Conservation (phyloP, 148 eudicot genomes). For the Rhododendron mucronatum region DNA sequence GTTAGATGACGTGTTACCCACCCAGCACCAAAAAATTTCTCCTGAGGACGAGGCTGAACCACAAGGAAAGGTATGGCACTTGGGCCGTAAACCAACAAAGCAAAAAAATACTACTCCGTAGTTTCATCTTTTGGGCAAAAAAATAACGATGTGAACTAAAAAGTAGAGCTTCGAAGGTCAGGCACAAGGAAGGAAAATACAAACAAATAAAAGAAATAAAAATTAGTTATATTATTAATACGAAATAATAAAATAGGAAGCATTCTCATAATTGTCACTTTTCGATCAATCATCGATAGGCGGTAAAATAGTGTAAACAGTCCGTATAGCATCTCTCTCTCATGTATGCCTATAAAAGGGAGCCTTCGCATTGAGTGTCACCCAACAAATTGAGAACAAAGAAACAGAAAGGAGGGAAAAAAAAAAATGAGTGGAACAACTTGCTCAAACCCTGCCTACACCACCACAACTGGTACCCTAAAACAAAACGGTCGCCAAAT, state of each 20-base stretch:
- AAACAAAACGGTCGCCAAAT: not conserved
- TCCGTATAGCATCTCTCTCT: not conserved
- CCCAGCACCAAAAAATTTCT: too few relatives aligned
- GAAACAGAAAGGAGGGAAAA: not conserved
- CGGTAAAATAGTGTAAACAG: too few relatives aligned
- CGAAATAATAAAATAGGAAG: too few relatives aligned
- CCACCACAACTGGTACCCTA: not conserved
- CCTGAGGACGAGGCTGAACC: not conserved
- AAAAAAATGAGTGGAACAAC: conserved; percentile 8
- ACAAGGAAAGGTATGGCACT: not conserved
- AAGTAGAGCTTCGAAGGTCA: not conserved
- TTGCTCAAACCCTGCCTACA: not conserved
- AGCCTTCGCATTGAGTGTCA: not conserved
- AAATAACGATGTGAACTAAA: not conserved
- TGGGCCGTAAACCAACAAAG: not conserved
- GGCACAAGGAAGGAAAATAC: not conserved
- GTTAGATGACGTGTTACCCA: too few relatives aligned
- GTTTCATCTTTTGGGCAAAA: not conserved
- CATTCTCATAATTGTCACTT: too few relatives aligned
- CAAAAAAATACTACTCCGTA: not conserved
- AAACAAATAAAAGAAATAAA: too few relatives aligned
- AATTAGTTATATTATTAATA: too few relatives aligned
- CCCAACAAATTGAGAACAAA: not conserved
- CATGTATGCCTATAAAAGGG: not conserved
- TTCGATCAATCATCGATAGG: too few relatives aligned